A percentile compares a stretch with the other conserved stretches of the same genome.
Evolutionary conservation across 208 protist species (phyloP).

Genomic region (Acanthamoeba healyi): DNA sequence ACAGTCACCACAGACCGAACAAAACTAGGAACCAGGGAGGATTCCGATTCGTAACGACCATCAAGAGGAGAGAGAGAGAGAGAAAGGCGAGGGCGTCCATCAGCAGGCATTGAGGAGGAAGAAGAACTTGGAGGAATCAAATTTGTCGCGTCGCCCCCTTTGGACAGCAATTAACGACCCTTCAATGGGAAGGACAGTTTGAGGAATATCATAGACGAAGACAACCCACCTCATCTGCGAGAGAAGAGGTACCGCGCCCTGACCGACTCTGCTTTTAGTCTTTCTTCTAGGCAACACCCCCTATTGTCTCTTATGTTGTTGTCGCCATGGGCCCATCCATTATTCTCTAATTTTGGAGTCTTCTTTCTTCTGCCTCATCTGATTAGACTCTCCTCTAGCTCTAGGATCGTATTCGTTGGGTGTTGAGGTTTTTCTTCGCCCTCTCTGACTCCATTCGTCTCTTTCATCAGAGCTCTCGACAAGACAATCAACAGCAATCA

Average conservation of each 20-base stretch:
- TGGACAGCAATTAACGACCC: background rate
- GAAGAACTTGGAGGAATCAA: background rate
- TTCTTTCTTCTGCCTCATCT: too few species aligned
- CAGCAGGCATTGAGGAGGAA: background rate
- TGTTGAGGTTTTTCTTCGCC: too few species aligned
- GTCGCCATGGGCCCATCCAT: too few species aligned
- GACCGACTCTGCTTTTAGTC: too few species aligned
- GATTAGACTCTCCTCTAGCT: too few species aligned
- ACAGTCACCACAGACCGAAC: conserved; percentile 2
- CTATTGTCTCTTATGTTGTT: too few species aligned
- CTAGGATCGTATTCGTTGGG: too few species aligned
- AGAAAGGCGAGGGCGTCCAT: background rate
- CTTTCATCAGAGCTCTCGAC: too few species aligned
- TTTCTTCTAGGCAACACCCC: too few species aligned
- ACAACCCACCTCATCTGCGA: too few species aligned
- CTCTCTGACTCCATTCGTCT: too few species aligned
- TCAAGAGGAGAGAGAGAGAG: background rate
- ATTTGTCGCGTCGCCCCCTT: background rate
- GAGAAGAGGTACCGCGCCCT: background rate
- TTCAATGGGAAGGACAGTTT: background rate
- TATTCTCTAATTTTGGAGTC: too few species aligned
- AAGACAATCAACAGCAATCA: background rate
- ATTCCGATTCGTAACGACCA: background rate
- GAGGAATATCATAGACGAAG: background rate
- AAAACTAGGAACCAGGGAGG: background rate